Percentiles rank a stretch among this genome's conserved stretches.
Conservation (phyloP, 2,329 filamentous ascomycete genomes). For the Raffaelea deltoideospora region DNA sequence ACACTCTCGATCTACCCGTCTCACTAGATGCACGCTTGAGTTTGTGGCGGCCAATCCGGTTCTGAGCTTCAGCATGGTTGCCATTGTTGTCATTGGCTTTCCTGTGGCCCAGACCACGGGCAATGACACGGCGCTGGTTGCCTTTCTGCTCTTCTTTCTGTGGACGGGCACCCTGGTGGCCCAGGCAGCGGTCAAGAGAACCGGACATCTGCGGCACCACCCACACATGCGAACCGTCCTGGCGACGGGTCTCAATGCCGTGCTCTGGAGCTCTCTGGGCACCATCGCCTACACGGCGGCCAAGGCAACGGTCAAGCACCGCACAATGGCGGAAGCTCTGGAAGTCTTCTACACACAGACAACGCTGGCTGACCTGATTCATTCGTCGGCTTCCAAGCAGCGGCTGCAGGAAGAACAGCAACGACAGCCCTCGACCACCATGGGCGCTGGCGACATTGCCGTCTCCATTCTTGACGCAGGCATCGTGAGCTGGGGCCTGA, state of each 20-base stretch:
- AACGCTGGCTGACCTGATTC: slow-evolving; percentile 16
- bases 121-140: slow-evolving; percentile 26
- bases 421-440: background rate
- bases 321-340: slow-evolving; percentile 11
- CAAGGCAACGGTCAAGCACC: slow-evolving; percentile 17
- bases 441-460: slow-evolving; percentile 32
- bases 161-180: slow-evolving; percentile 28
- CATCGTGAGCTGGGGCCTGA: slow-evolving; percentile 37
- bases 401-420: background rate
- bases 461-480: slow-evolving; percentile 33
- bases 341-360: slow-evolving; percentile 14
- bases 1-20: too few species aligned
- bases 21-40: too few species aligned
- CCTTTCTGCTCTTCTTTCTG: slow-evolving; percentile 29
- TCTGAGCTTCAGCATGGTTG: slow-evolving; percentile 15
- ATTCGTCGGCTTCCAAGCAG: slow-evolving; percentile 11
- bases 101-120: slow-evolving; percentile 20
- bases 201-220: background rate
- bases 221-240: slow-evolving; percentile 14
- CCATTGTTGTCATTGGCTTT: slow-evolving; percentile 22
- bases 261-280: slow-evolving; percentile 28
- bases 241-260: slow-evolving; percentile 29
- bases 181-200: slow-evolving; percentile 21
- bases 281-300: slow-evolving; percentile 27
- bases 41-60: slow-evolving; percentile 13